Evolutionary conservation across 768 basidiomycete genomes (phyloP).

Genomic region (Lepiota venenata): DNA sequence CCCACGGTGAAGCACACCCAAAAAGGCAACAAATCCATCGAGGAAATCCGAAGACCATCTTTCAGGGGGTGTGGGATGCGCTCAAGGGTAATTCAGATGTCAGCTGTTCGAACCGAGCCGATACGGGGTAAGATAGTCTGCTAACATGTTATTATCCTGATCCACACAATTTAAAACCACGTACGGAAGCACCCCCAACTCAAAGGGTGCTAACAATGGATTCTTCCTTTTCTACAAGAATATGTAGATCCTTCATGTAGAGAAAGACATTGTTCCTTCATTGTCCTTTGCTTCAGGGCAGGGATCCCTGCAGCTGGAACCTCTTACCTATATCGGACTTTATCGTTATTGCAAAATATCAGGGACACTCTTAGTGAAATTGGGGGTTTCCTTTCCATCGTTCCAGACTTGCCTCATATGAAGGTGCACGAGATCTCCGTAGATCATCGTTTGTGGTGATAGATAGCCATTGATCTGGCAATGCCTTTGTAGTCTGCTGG

Average conservation of each 20-base stretch:
- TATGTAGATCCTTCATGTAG: background rate
- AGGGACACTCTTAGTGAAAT: background rate
- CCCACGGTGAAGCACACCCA: constrained; percentile 11
- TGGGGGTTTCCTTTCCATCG: constrained; percentile 6
- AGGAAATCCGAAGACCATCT: constrained; percentile 6
- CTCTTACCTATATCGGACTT: constrained; percentile 8
- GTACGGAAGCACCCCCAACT: background rate
- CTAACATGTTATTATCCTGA: background rate
- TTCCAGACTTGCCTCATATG: constrained; percentile 6
- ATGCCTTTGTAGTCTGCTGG: background rate
- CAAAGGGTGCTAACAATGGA: background rate
- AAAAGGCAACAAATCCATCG: constrained; percentile 11
- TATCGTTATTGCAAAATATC: background rate
- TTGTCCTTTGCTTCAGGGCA: background rate
- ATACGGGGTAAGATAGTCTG: background rate
- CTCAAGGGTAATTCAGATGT: constrained; percentile 2
- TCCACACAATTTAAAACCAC: background rate
- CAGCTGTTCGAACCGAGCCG: background rate
- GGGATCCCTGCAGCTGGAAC: constrained; percentile 8
- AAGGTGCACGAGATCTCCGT: constrained; percentile 3
- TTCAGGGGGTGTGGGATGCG: background rate
- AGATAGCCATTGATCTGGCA: background rate
- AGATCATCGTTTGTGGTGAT: background rate
- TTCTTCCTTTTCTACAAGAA: background rate
- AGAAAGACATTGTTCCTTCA: background rate